These are phyloP conservation scores for Hericium rajendrae DNA, from an alignment of 768 basidiomycete genomes.

Conservation along the genomic window DNA sequence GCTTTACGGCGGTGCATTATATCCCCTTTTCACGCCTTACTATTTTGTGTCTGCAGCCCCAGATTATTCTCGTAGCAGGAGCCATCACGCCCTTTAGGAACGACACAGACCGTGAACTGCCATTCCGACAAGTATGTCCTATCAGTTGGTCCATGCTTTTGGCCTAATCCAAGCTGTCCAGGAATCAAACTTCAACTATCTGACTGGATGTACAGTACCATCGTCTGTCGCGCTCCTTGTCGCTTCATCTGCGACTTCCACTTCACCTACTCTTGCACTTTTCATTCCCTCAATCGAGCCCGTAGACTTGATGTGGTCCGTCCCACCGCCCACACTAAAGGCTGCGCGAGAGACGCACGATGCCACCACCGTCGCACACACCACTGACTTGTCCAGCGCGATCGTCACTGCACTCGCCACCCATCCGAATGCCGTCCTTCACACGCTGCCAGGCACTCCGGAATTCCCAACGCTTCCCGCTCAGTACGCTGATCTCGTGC, in stretches of 20 bases:
- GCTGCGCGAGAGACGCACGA: conserved; percentile 47
- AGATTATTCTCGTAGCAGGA: conserved; percentile 62
- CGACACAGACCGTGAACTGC: conserved; percentile 78
- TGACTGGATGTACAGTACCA: conserved; percentile 73
- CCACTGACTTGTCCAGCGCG: conserved; percentile 32
- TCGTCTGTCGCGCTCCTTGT: conserved; percentile 56
- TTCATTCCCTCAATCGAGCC: conserved; percentile 73
- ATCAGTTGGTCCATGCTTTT: conserved; percentile 16
- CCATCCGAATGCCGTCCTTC: conserved; percentile 48
- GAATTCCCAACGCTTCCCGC: conserved; percentile 43
- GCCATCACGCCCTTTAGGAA: conserved; percentile 53
- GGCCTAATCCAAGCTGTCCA: conserved; percentile 10
- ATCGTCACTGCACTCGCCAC: conserved; percentile 39
- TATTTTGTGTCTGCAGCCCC: conserved; percentile 36
- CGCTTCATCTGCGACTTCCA: conserved; percentile 38
- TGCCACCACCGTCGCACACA: conserved; percentile 49
- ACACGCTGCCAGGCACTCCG: conserved; percentile 49
- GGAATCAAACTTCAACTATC: conserved; percentile 86
- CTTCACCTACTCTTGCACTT: conserved; percentile 41
- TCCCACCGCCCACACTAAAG: conserved; percentile 64
- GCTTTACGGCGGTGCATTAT: not conserved
- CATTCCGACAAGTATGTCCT: conserved; percentile 40
- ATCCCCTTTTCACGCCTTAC: not conserved
- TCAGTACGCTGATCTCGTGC: conserved; percentile 23
- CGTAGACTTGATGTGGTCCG: conserved; percentile 80